Evolutionary conservation across 2,329 filamentous ascomycete species (phyloP), one percentile per base, ranked within the genome.

Genomic region (Cordyceps fumosorosea): DNA sequence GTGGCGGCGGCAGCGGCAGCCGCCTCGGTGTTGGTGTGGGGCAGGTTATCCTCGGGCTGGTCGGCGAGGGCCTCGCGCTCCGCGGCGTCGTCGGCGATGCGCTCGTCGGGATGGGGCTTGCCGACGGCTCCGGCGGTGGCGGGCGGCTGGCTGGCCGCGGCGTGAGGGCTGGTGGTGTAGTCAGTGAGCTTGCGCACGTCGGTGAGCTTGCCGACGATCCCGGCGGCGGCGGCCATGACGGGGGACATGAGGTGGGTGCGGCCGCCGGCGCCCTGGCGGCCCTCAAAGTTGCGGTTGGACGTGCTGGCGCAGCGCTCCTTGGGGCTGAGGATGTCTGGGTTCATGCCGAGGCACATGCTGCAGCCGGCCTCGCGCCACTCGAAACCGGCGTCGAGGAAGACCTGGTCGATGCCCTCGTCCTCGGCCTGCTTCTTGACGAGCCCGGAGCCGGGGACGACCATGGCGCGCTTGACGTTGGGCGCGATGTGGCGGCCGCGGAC

Each of bases 291-390:
- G 70, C 95, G 90, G 80, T 98, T 98, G 65, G 91, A 96, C 56
- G 95, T 98, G 72, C 89, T 93, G 48, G 95, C 95, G 74, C 95
- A 98, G 71, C 95, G 88, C 78, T 99, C 95, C 74, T 89, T 85
- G 60, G 95, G 93, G 2, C 92, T 87, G 53, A 98, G 84, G 66
- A 99, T 98, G 74, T 99, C 95, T 0, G 95, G 93, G 81, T 99
- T 99, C 93, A 99, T 99, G 74, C 95, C 95, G 61, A 99, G 84
- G 74, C 95, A 98, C 95, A 99, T 99, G 65, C 91, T 96, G 84
- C 95, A 99, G 56, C 95, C 95, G 67, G 95, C 95, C 79, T 99
- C 95, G 73, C 95, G 87, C 93, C 93, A 98, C 75, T 98, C 93
- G 68, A 98, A 98, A 8, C 95, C 95, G 55, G 95, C 93, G 65